phyloP scores from a whole-genome alignment of 164 flowering plant species.

The Aristolochia contorta region DNA sequence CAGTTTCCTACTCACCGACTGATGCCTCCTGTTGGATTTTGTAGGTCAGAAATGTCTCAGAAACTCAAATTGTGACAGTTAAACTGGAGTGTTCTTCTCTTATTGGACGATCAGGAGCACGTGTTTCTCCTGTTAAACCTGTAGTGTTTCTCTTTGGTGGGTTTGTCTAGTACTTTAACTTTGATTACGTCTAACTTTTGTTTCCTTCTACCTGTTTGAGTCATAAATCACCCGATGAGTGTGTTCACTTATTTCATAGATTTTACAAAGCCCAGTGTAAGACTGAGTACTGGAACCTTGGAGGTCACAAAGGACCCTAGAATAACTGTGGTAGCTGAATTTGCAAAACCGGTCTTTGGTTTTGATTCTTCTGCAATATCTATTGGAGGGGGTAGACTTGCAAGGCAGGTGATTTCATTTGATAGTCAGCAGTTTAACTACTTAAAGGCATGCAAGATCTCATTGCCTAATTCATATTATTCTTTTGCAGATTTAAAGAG shows the following conservation, averaged over 20 bases:
- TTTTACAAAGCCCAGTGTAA: constrained; percentile 31
- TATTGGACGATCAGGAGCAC: constrained; percentile 36
- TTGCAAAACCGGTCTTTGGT: constrained; percentile 53
- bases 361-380: constrained; percentile 34
- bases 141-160: constrained; percentile 43
- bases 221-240: constrained; percentile 8
- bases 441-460: no score
- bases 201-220: not conserved
- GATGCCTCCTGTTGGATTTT: constrained; percentile 6
- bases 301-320: constrained; percentile 24
- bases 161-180: not conserved
- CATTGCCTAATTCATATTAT: not conserved
- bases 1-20: not conserved
- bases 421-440: no score
- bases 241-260: constrained; percentile 21
- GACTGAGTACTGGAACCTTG: constrained; percentile 27
- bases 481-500: constrained; percentile 36
- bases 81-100: constrained; percentile 23
- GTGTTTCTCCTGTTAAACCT: constrained; percentile 30
- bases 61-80: constrained; percentile 33
- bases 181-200: not conserved
- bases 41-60: constrained; percentile 35
- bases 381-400: constrained; percentile 41
- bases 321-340: constrained; percentile 40
- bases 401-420: constrained; percentile 52